phyloP scores from a whole-genome alignment of 1,284 basidiomycete genomes.

The Heterobasidion irregulare region DNA sequence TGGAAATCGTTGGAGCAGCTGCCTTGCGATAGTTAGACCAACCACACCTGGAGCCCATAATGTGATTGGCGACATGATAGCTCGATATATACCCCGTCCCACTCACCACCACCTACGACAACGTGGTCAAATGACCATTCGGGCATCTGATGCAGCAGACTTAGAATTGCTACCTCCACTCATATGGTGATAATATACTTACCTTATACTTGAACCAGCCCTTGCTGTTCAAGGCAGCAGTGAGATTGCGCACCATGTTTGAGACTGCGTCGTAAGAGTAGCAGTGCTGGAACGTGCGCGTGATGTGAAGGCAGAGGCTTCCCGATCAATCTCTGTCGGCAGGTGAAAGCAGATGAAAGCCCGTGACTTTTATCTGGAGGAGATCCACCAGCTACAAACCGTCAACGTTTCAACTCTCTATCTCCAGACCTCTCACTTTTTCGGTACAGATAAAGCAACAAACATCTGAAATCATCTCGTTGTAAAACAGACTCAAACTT shows the following conservation, averaged over 20 bases:
- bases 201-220: slow-evolving; percentile 61
- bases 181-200: slow-evolving; percentile 5
- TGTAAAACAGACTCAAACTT: too few species aligned
- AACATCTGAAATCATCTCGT: too few species aligned
- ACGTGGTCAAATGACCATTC: slow-evolving; percentile 81
- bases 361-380: not conserved
- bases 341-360: not conserved
- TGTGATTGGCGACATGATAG: not conserved
- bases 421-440: too few species aligned
- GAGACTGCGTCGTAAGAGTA: too few species aligned
- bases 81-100: not conserved
- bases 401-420: too few species aligned
- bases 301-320: too few species aligned
- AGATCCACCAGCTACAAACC: too few species aligned
- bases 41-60: slow-evolving; percentile 53
- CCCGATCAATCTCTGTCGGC: not conserved
- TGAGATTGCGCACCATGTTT: not conserved
- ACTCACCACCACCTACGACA: slow-evolving; percentile 82
- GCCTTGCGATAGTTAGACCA: slow-evolving; percentile 82
- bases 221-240: slow-evolving; percentile 12
- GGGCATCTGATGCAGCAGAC: slow-evolving; percentile 38
- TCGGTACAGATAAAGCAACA: too few species aligned
- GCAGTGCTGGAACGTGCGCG: too few species aligned
- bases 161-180: not conserved
- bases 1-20: slow-evolving; percentile 61